phyloP scores from a whole-genome alignment of 2,329 filamentous ascomycete species.

The Talaromyces sp. region DNA sequence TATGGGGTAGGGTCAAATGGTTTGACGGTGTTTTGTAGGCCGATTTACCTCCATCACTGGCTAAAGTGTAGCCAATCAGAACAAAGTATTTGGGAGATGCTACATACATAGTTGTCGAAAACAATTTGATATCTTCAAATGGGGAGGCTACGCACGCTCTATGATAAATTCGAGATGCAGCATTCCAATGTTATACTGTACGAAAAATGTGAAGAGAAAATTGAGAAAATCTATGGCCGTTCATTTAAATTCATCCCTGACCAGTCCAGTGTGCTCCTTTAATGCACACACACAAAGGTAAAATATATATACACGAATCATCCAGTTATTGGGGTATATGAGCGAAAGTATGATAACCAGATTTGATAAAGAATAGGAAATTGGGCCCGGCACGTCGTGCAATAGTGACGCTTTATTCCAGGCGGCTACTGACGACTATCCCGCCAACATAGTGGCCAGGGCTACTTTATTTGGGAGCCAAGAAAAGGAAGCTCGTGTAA shows the following conservation, averaged over 20 bases:
- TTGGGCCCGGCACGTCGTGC: neutral
- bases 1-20: too few species aligned
- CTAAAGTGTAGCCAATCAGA: neutral
- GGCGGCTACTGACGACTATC: neutral
- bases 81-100: too few species aligned
- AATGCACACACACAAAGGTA: neutral
- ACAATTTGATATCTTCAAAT: too few species aligned
- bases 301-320: neutral
- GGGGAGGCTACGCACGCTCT: too few species aligned
- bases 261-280: neutral
- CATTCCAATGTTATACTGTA: too few species aligned
- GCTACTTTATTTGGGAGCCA: neutral
- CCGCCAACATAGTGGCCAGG: neutral
- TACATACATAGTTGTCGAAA: too few species aligned
- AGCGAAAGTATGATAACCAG: neutral
- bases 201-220: neutral
- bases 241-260: neutral
- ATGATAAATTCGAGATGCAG: too few species aligned
- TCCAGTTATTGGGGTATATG: slow-evolving; percentile 1
- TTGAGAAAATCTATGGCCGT: neutral
- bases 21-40: too few species aligned
- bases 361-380: neutral
- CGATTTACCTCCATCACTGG: neutral
- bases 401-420: neutral
- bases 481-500: neutral